Conservation (phyloP, 108 stramenopile species). For the Cyclotella cryptica region DNA sequence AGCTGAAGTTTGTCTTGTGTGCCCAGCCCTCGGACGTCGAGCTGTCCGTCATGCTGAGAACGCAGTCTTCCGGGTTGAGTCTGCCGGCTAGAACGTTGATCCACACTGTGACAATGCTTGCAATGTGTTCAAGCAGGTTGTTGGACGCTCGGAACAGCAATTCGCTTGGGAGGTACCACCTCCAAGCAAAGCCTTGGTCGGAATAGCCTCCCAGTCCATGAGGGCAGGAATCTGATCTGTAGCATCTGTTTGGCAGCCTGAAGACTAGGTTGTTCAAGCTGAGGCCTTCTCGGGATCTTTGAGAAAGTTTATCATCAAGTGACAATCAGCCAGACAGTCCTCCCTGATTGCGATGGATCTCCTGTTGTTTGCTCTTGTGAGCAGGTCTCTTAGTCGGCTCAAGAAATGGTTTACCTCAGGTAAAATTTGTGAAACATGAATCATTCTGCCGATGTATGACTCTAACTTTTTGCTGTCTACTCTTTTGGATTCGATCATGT, state of each 20-base stretch:
- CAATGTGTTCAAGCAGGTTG: conserved; percentile 37
- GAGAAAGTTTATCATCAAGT: conserved; percentile 10
- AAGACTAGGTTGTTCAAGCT: conserved; percentile 29
- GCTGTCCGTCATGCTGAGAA: conserved; percentile 22
- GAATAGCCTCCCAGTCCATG: conserved; percentile 32
- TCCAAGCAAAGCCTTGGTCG: conserved; percentile 33
- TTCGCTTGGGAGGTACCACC: conserved; percentile 8
- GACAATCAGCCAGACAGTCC: not conserved
- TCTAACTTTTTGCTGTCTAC: conserved; percentile 9
- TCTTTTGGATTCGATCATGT: conserved; percentile 6
- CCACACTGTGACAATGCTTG: conserved; percentile 19
- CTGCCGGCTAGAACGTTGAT: conserved; percentile 24
- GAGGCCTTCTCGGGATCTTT: conserved; percentile 18
- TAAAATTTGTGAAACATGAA: conserved; percentile 8
- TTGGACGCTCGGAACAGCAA: conserved; percentile 35
- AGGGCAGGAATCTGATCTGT: conserved; percentile 38
- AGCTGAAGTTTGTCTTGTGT: conserved; percentile 15
- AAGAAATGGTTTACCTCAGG: conserved; percentile 30
- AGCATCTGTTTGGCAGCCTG: conserved; percentile 11
- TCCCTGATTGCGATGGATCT: not conserved
- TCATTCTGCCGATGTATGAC: conserved; percentile 19
- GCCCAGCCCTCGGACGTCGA: conserved; percentile 26
- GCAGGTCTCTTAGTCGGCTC: conserved; percentile 15
- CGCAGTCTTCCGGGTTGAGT: conserved; percentile 9
- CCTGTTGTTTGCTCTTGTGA: conserved; percentile 1